Base-by-base conservation (phyloP, 192 early-diverging fungal species). In the Backusella tarrabulga region DNA sequence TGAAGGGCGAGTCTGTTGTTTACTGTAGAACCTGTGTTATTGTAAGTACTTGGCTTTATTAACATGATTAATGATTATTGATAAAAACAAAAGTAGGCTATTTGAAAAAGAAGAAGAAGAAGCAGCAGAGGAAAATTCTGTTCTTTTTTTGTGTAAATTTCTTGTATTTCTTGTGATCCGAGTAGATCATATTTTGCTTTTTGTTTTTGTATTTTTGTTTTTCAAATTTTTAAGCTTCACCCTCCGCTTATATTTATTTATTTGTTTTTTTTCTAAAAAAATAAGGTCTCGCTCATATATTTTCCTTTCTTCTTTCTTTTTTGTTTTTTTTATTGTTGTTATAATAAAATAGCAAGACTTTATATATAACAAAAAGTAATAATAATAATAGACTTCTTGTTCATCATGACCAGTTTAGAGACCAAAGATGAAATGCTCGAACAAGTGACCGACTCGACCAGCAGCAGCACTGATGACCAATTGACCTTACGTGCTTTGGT, bases 401-500 rank as follows among this genome's bases (percentile, higher is more conserved):
- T 63, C 56, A 63, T 63, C 56, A 63, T 63, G 56, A 4, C 56
- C 56, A 63, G 56, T 63, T 29, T 63, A 26, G 56, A 63, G 29
- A 14, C 26, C 1, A 63, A 63, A 63, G 56, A 63, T 63, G 56
- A 63, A 63, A 29, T 63, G 9, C 56, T 63, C 56, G 56, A 63
- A 9, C 56, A 63, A 63, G 56, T 63, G 11, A 14, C 56, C 26
- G 56, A 63, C 2, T 42, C 44, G 15, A 44, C 41, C 19, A 44
- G 4, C 15, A 44, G 17, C 15, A 21, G 4, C 23, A 26, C 11
- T 14, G 78, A 79, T 26, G 78, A 66, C 56, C 73, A 69, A 26
- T 81, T 97, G 36, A 92, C 93, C 34, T 89, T 98, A 83, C 92
- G 97, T 76, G 94, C 96, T 19, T 85, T 99, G 6, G 93, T 99